Percentiles rank a stretch among this genome's conserved stretches.
Conservation (phyloP, 345 rosid genomes). For the sweet orange (Citrus sinensis) region DVS_A1.0 CM039161.1:24001001-24001500, state of each 20-base stretch:
- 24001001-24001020: too few species aligned
- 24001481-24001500: neutral
- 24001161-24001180: accelerated
- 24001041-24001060: too few species aligned
- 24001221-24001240: too few species aligned
- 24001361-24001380: neutral
- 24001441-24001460: neutral
- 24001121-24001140: accelerated
- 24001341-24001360: neutral
- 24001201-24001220: accelerated
- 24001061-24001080: accelerated
- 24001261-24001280: neutral
- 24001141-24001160: too few species aligned
- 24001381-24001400: neutral
- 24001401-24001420: neutral
- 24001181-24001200: too few species aligned
- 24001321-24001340: neutral
- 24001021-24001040: too few species aligned
- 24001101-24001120: accelerated
- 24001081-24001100: too few species aligned
- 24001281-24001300: neutral
- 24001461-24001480: neutral
- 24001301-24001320: neutral
- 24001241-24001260: too few species aligned
- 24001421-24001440: neutral